These are phyloP conservation scores for Sporisorium sorghi DNA, from an alignment of 1,284 basidiomycete species.

Conservation along the genomic window DNA sequence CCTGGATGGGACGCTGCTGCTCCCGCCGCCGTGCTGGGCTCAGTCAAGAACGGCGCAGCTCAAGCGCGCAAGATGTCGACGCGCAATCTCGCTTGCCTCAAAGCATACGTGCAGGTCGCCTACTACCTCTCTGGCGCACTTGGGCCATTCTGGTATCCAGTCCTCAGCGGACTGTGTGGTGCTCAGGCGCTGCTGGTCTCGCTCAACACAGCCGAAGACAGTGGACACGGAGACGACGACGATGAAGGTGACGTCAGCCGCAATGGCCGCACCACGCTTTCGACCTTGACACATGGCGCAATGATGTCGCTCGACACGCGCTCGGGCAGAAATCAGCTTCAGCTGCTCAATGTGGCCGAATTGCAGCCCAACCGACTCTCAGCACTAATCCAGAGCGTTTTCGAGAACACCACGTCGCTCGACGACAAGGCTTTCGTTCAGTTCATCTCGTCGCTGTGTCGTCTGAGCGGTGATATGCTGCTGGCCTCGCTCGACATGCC, in stretches of 20 bases:
- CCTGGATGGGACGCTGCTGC: constrained; percentile 36
- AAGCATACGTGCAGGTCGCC: constrained; percentile 81
- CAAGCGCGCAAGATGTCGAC: constrained; percentile 76
- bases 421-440: constrained; percentile 84
- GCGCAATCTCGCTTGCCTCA: constrained; percentile 89
- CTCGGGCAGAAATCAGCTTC: constrained; percentile 40
- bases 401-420: constrained; percentile 75
- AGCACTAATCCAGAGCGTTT: constrained; percentile 53
- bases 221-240: not conserved
- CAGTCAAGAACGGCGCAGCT: constrained; percentile 9
- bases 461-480: constrained; percentile 75
- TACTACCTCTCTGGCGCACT: constrained; percentile 85
- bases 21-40: constrained; percentile 8
- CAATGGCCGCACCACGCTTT: constrained; percentile 33
- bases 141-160: constrained; percentile 87
- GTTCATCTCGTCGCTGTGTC: constrained; percentile 85
- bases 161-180: constrained; percentile 75
- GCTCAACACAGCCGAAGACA: constrained; percentile 5
- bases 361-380: constrained; percentile 33
- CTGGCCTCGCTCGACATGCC: constrained; percentile 12
- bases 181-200: constrained; percentile 46
- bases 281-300: constrained; percentile 42
- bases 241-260: constrained; percentile 16
- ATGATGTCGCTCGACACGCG: constrained; percentile 40
- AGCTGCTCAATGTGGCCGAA: constrained; percentile 37